Conservation (phyloP, 2,329 filamentous ascomycete species). For the Cytospora paraplurivora region DNA sequence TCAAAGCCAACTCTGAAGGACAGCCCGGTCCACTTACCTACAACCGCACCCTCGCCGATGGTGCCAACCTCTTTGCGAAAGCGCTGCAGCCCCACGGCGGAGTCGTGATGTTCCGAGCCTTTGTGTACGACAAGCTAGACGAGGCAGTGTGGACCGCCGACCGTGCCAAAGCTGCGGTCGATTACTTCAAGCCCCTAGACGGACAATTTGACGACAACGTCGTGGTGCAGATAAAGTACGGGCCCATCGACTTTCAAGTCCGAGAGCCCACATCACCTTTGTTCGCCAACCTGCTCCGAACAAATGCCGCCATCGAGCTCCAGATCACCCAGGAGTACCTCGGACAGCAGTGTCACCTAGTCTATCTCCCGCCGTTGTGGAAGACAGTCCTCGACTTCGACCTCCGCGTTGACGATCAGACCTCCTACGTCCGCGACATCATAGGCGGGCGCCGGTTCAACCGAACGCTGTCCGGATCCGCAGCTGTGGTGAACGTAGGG, state of each 20-base stretch:
- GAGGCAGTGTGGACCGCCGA: slow-evolving; percentile 66
- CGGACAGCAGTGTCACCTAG: slow-evolving; percentile 69
- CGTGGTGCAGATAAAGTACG: slow-evolving; percentile 73
- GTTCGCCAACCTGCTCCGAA: slow-evolving; percentile 54
- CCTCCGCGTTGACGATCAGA: slow-evolving; percentile 58
- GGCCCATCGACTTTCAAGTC: slow-evolving; percentile 74
- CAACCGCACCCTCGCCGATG: slow-evolving; percentile 68
- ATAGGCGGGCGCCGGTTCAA: slow-evolving; percentile 62
- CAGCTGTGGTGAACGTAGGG: slow-evolving; percentile 69
- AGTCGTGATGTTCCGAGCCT: slow-evolving; percentile 70
- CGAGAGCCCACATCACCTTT: slow-evolving; percentile 68
- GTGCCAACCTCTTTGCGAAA: slow-evolving; percentile 68
- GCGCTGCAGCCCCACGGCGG: slow-evolving; percentile 60
- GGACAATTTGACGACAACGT: slow-evolving; percentile 70
- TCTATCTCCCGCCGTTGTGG: slow-evolving; percentile 71
- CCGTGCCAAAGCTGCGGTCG: slow-evolving; percentile 68
- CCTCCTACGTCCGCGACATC: slow-evolving; percentile 61
- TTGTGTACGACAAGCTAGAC: slow-evolving; percentile 66
- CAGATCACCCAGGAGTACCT: slow-evolving; percentile 71
- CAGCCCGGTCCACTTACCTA: slow-evolving; percentile 71
- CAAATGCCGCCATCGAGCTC: slow-evolving; percentile 60
- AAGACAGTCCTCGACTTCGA: slow-evolving; percentile 69
- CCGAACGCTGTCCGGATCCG: slow-evolving; percentile 60
- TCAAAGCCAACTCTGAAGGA: slow-evolving; percentile 73
- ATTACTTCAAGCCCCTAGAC: slow-evolving; percentile 67